These are phyloP conservation scores for Allantophomopsis cytisporea DNA, from an alignment of 2,329 filamentous ascomycete species.

Conservation along the genomic window DNA sequence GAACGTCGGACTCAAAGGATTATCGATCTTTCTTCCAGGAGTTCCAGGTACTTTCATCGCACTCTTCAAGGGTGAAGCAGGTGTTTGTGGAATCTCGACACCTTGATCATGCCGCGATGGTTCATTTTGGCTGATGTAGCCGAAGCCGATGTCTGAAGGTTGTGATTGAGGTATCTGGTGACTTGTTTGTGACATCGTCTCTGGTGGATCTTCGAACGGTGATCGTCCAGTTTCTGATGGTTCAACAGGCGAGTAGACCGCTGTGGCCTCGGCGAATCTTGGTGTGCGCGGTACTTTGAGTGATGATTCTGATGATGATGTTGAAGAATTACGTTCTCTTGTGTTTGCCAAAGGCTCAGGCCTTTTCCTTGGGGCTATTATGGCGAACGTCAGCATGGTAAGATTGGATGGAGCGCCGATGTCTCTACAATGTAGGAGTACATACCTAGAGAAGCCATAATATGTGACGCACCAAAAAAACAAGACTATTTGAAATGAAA, in stretches of 20 bases:
- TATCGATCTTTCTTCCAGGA: slow-evolving; percentile 55
- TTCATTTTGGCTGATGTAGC: slow-evolving; percentile 59
- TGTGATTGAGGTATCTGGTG: slow-evolving; percentile 49
- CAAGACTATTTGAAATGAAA: too few species aligned
- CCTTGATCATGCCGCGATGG: slow-evolving; percentile 32
- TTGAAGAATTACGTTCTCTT: slow-evolving; percentile 23
- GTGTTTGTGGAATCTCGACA: slow-evolving; percentile 47
- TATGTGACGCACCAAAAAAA: too few species aligned
- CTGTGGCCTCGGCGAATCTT: slow-evolving; percentile 70
- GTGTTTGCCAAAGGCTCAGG: neutral
- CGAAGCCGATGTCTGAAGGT: slow-evolving; percentile 82
- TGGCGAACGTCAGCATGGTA: neutral
- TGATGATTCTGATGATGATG: slow-evolving; percentile 23
- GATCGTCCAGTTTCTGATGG: slow-evolving; percentile 26
- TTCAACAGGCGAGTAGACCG: slow-evolving; percentile 66
- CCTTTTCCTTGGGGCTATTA: neutral
- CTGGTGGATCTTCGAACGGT: slow-evolving; percentile 46
- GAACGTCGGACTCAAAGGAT: slow-evolving; percentile 84
- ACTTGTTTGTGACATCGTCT: slow-evolving; percentile 24
- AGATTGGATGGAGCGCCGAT: neutral
- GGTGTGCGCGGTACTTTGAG: slow-evolving; percentile 58
- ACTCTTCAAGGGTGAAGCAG: slow-evolving; percentile 74
- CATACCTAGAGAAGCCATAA: neutral
- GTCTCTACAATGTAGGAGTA: neutral
- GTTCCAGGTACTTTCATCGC: slow-evolving; percentile 81